Evolutionary conservation across 2,329 filamentous ascomycete species (phyloP).

Genomic region (Stagonosporopsis tanaceti): DNA sequence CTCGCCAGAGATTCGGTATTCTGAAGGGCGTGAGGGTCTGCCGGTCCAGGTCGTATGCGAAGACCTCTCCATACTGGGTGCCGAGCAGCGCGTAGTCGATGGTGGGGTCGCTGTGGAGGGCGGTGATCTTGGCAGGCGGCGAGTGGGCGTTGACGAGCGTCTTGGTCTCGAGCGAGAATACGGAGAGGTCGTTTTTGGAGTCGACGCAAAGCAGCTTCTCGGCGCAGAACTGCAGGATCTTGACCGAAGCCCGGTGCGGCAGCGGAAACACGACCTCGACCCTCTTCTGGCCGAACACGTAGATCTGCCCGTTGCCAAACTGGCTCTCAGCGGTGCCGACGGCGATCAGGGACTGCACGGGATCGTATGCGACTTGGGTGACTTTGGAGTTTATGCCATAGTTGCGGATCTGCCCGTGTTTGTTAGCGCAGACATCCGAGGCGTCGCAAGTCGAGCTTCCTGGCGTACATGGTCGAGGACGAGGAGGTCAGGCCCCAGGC

Average conservation of each 20-base stretch:
- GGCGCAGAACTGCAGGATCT: slow-evolving; percentile 81
- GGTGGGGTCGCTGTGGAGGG: slow-evolving; percentile 83
- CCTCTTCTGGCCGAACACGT: slow-evolving; percentile 83
- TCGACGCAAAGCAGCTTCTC: slow-evolving; percentile 88
- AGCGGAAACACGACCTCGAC: slow-evolving; percentile 79
- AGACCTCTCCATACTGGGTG: slow-evolving; percentile 80
- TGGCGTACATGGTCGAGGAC: slow-evolving; percentile 76
- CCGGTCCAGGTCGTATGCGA: slow-evolving; percentile 92
- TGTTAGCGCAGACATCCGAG: slow-evolving; percentile 22
- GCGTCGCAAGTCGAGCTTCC: slow-evolving; percentile 21
- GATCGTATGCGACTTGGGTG: slow-evolving; percentile 88
- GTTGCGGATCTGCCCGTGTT: slow-evolving; percentile 42
- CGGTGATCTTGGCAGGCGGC: slow-evolving; percentile 77
- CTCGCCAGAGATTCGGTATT: slow-evolving; percentile 86
- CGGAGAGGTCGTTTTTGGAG: slow-evolving; percentile 80
- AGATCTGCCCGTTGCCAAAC: slow-evolving; percentile 86
- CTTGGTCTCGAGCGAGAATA: slow-evolving; percentile 82
- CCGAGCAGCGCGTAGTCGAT: slow-evolving; percentile 94
- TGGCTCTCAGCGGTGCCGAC: slow-evolving; percentile 88
- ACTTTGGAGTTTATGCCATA: slow-evolving; percentile 68
- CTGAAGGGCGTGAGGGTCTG: slow-evolving; percentile 78
- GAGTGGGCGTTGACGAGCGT: slow-evolving; percentile 73
- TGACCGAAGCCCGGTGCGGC: slow-evolving; percentile 76
- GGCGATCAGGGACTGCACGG: slow-evolving; percentile 90
- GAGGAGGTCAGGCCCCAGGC: slow-evolving; percentile 80